Conservation (phyloP, 495 filamentous ascomycete species). For the Penicillium soppii region DNA sequence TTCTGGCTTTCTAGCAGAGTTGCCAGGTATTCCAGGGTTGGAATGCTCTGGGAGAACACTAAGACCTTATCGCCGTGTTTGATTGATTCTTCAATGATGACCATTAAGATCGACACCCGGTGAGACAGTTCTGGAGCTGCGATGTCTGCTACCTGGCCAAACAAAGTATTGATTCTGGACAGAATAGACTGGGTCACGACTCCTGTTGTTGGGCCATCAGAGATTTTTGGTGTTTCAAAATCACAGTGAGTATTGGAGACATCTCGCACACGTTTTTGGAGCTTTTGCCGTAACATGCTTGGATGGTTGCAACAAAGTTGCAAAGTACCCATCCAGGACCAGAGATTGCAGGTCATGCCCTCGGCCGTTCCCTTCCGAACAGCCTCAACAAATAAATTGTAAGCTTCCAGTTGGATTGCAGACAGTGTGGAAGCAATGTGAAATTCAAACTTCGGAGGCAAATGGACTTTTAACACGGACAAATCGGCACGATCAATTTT, state of each 20-base stretch:
- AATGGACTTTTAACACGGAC: constrained; percentile 57
- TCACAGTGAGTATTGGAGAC: too few relatives aligned
- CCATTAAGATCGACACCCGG: constrained; percentile 63
- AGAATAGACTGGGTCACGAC: constrained; percentile 13
- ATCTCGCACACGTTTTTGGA: constrained; percentile 19
- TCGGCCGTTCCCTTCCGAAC: constrained; percentile 26
- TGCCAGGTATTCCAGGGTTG: constrained; percentile 68
- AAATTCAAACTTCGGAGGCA: constrained; percentile 79
- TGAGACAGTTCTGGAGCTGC: constrained; percentile 52
- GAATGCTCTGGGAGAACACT: constrained; percentile 74
- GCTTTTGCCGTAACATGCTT: constrained; percentile 55
- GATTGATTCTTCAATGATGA: constrained; percentile 64
- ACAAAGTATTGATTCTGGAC: constrained; percentile 25
- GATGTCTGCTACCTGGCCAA: constrained; percentile 28
- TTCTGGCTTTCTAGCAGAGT: constrained; percentile 43
- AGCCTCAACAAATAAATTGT: constrained; percentile 55
- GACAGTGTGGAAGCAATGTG: constrained; percentile 72
- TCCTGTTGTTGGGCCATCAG: too few relatives aligned
- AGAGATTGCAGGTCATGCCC: constrained; percentile 26
- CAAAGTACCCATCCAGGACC: constrained; percentile 56
- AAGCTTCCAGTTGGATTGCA: constrained; percentile 59
- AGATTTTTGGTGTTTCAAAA: too few relatives aligned
- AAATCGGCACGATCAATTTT: constrained; percentile 79
- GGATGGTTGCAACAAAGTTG: constrained; percentile 77
- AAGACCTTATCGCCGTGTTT: constrained; percentile 64